phyloP scores from a whole-genome alignment of 192 early-diverging fungal species.

The Coemansia erecta region DNA sequence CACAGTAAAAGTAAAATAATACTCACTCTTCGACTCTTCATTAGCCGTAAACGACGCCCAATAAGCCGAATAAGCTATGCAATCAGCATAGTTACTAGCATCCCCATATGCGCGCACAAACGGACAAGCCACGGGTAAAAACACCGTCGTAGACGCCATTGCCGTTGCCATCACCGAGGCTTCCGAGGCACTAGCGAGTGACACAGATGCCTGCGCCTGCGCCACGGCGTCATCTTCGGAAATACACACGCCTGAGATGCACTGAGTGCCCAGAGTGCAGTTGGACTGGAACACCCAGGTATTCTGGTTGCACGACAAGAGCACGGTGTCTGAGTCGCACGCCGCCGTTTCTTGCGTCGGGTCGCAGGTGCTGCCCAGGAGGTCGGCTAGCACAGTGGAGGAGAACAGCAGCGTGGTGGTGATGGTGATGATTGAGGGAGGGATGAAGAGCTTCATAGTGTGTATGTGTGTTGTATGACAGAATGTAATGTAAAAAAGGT shows the following conservation, averaged over 20 bases:
- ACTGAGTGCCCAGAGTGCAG: not conserved
- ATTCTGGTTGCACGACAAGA: not conserved
- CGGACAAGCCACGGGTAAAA: not conserved
- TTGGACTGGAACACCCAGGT: not conserved
- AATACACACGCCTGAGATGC: not conserved
- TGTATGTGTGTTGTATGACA: too few relatives aligned
- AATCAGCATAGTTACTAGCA: not conserved
- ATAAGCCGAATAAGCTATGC: not conserved
- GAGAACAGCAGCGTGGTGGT: not conserved
- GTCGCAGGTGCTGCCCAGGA: not conserved
- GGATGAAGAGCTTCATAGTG: too few relatives aligned
- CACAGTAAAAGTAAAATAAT: conserved; percentile 1
- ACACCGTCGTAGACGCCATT: not conserved
- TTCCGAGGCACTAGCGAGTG: too few relatives aligned
- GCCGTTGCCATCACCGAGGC: too few relatives aligned
- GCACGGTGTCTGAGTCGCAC: not conserved
- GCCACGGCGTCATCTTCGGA: too few relatives aligned
- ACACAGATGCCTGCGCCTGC: not conserved
- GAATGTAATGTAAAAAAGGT: too few relatives aligned
- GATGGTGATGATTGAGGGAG: not conserved
- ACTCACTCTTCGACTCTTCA: not conserved
- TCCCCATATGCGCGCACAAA: not conserved
- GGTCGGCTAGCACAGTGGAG: not conserved
- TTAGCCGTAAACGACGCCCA: not conserved
- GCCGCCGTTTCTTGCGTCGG: not conserved